phyloP scores from a whole-genome alignment of 169 alveolate genomes.

The Blepharisma undulans region DNA sequence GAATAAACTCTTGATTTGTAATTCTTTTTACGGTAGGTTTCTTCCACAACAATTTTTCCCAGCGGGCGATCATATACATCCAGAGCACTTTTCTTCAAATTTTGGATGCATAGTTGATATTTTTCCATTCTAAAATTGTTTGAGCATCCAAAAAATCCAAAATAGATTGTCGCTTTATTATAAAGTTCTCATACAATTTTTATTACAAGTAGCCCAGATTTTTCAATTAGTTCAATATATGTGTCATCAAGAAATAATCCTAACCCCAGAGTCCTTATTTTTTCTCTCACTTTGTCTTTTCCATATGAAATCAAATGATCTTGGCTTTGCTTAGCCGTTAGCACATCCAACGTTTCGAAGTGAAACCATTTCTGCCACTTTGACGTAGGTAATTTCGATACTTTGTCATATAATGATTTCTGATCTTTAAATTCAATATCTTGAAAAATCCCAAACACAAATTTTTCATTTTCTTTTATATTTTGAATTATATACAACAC shows the following conservation, averaged over 20 bases:
- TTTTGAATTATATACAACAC: not conserved
- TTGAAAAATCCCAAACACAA: not conserved
- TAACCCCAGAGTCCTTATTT: not conserved
- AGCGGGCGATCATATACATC: not conserved
- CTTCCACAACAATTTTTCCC: conserved; percentile 16
- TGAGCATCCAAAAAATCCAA: not conserved
- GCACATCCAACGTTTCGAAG: not conserved
- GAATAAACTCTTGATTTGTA: not conserved
- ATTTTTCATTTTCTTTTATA: not conserved
- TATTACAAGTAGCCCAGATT: not conserved
- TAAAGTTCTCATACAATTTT: not conserved
- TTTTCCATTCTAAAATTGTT: not conserved
- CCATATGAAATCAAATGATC: not conserved
- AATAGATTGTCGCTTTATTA: not conserved
- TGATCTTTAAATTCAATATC: not conserved
- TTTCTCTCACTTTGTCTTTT: not conserved
- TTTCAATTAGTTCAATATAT: not conserved
- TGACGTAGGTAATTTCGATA: not conserved
- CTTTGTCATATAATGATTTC: not conserved
- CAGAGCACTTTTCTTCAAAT: not conserved
- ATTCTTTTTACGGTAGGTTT: not conserved
- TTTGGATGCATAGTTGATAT: not conserved
- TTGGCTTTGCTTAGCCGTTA: not conserved
- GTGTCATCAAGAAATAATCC: not conserved
- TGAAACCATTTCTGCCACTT: conserved; percentile 1